Percentiles rank a stretch among this genome's conserved stretches.
These are phyloP conservation scores for Ogataea corticis DNA, from an alignment of 805 yeast genomes.

Conservation along the genomic window DNA sequence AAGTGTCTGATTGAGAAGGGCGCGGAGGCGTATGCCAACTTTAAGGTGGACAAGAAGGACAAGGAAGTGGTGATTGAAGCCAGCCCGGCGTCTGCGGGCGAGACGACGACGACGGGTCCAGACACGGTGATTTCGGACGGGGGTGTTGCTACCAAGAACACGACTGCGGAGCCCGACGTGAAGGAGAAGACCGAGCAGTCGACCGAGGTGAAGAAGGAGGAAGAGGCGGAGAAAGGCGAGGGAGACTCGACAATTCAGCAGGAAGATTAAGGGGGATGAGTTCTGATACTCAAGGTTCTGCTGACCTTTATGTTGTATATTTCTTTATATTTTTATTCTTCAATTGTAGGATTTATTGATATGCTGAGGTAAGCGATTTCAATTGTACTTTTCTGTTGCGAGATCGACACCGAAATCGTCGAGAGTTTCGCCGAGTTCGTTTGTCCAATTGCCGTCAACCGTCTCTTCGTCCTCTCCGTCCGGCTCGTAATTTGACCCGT, in stretches of 20 bases:
- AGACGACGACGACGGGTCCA: conserved; percentile 15
- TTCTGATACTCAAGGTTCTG: too few relatives aligned
- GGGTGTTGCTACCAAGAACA: conserved; percentile 12
- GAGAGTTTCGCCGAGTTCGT: conserved; percentile 79
- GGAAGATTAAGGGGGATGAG: conserved; percentile 28
- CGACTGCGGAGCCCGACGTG: conserved; percentile 15
- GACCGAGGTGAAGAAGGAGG: conserved; percentile 3
- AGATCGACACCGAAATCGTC: conserved; percentile 87
- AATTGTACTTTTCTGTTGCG: conserved; percentile 55
- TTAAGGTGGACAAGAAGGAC: conserved; percentile 23
- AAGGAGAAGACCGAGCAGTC: not conserved
- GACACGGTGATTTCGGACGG: conserved; percentile 18
- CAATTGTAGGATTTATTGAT: not conserved
- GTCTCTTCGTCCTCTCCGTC: conserved; percentile 4
- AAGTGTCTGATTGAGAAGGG: conserved; percentile 42
- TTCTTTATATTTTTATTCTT: not conserved
- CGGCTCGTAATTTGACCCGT: conserved; percentile 50
- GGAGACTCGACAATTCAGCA: conserved; percentile 51
- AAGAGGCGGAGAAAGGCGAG: conserved; percentile 30
- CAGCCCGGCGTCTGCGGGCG: conserved; percentile 18
- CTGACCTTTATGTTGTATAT: not conserved
- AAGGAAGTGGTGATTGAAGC: conserved; percentile 14
- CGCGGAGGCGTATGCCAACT: conserved; percentile 31
- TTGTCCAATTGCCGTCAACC: conserved; percentile 52
- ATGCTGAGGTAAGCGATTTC: too few relatives aligned